These are phyloP conservation scores for Alloteropsis semialata DNA, from an alignment of 176 grass and related monocot genomes.

Conservation along the genomic window DNA sequence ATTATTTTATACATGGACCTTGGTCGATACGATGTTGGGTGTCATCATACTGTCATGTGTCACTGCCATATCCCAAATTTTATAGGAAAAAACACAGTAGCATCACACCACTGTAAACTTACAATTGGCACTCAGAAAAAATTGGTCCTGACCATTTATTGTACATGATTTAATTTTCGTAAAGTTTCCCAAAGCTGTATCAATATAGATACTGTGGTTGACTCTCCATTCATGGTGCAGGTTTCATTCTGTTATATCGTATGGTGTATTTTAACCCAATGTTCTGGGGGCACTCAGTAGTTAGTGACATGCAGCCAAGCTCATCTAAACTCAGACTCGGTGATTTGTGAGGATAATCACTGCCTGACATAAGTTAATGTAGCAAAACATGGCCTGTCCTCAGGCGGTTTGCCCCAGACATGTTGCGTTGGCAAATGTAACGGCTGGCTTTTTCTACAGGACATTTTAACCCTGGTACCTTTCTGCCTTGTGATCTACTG, in stretches of 20 bases:
- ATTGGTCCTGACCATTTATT: not conserved
- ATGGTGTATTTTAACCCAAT: slow-evolving; percentile 3
- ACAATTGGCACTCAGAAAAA: not conserved
- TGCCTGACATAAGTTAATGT: not conserved
- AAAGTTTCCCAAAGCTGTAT: not conserved
- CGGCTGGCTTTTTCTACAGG: slow-evolving; percentile 35
- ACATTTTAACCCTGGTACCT: slow-evolving; percentile 42
- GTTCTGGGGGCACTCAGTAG: not conserved
- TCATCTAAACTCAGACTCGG: not conserved
- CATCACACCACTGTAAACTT: not conserved
- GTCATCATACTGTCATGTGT: not conserved
- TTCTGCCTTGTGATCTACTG: not conserved
- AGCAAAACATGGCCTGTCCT: not conserved
- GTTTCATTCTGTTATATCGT: slow-evolving; percentile 16
- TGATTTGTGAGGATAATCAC: not conserved
- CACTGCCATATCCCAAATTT: not conserved
- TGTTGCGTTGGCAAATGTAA: not conserved
- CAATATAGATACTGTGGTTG: not conserved
- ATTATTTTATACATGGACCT: not conserved
- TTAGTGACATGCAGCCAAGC: slow-evolving; percentile 3
- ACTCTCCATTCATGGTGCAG: slow-evolving; percentile 17
- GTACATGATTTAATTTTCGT: not conserved
- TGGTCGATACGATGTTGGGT: not conserved
- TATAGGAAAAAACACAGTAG: not conserved
- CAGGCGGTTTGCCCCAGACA: not conserved